Evolutionary conservation across 768 basidiomycete species (phyloP), one percentile per base, ranked within the genome.

Genomic region (Rhodosporidiobolus odoratus): DNA sequence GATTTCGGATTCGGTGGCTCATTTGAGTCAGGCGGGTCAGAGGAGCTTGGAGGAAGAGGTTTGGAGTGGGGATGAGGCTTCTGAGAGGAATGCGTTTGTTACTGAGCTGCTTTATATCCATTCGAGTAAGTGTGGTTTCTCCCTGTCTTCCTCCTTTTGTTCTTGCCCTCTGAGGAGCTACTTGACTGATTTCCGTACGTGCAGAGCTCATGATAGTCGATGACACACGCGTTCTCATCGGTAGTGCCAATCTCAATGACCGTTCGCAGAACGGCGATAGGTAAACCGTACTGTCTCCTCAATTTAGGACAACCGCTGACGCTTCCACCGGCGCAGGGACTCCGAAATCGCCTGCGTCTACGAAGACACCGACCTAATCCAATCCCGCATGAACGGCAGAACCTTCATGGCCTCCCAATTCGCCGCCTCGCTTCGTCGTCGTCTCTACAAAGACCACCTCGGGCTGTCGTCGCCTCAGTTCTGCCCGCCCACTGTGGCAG

Each of bases 271-370:
- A 12, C 48, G 48, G 73, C 41, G 92, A 95, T 37, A 35, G 37
- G 56, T 30, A 17, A 13, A 16, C 15, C 16, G 10, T 41, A 17
- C 21, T 43, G 8, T 48, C n/a, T 32, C 12, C 35, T 9, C 34
- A 13, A 6, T 13, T 23, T 40, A 38, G 37, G 25, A 25, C 38
- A 17, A 21, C 37, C 54, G 54, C 10, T 53, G 21, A 12, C 21
- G 61, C 12, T 43, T 43, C 21, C 43, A 21, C 21, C 21, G 43
- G 13, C 43, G 13, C 52, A 32, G 61, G 12, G 71, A 76, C 79
- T 95, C 92, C 2, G 96, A 98, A 81, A 95, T 97, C 72, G 91
- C 90, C 12, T 80, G 96, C 13, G 87, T 97, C 27, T 88, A 96
- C 38, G 94, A 98, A 79, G 95, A 99, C 76, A 21, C 12, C 0